phyloP scores from a whole-genome alignment of 129 eudicot species.

The Deinandra increscens region DNA sequence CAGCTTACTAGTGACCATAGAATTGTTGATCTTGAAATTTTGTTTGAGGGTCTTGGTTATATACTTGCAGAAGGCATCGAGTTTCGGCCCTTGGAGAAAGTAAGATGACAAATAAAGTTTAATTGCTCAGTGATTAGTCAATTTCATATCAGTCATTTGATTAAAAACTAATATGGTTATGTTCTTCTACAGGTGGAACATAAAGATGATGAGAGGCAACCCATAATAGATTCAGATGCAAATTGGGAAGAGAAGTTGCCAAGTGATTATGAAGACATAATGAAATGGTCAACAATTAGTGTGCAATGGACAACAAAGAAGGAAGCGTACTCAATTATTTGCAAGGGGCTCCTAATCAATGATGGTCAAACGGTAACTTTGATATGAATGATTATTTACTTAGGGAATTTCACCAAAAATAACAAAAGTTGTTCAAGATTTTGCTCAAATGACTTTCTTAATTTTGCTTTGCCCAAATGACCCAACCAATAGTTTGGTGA shows the following conservation, averaged over 20 bases:
- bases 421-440: too few species aligned
- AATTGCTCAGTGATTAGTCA: background rate
- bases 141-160: background rate
- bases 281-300: background rate
- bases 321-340: conserved; percentile 11
- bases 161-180: background rate
- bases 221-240: background rate
- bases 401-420: too few species aligned
- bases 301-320: background rate
- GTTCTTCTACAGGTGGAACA: background rate
- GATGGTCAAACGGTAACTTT: background rate
- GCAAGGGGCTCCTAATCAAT: conserved; percentile 19
- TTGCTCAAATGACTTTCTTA: too few species aligned
- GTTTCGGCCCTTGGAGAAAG: too few species aligned
- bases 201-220: background rate
- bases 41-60: too few species aligned
- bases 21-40: too few species aligned
- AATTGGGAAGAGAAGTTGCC: conserved; percentile 18
- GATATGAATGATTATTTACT: background rate
- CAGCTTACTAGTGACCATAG: too few species aligned
- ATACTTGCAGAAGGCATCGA: too few species aligned
- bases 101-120: conserved; percentile 2
- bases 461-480: too few species aligned
- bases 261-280: too few species aligned
- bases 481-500: too few species aligned